Evolutionary conservation across 768 basidiomycete species (phyloP).

Genomic region (Pholiota conissans): DNA sequence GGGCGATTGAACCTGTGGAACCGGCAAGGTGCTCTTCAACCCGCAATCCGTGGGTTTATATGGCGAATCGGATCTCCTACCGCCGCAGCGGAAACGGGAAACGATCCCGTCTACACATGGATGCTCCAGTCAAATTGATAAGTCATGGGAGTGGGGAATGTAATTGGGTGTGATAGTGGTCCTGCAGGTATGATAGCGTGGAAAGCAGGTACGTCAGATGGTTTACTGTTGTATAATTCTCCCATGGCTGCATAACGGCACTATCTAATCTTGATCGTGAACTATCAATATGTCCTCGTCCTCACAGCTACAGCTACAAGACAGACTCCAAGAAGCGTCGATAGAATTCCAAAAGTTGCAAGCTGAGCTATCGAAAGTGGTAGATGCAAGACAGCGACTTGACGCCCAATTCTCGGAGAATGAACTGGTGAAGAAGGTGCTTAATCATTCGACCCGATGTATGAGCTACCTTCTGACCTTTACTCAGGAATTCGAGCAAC

Average conservation of each 20-base stretch:
- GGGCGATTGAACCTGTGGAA: background rate
- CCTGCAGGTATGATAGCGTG: background rate
- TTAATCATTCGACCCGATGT: background rate
- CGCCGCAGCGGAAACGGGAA: conserved; percentile 2
- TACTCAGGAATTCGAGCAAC: conserved; percentile 73
- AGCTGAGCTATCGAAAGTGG: conserved; percentile 63
- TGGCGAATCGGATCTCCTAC: background rate
- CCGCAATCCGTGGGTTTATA: conserved; percentile 4
- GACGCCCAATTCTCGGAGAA: conserved; percentile 92
- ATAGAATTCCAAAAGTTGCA: conserved; percentile 83
- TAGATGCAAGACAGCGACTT: conserved; percentile 83
- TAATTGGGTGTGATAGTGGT: background rate
- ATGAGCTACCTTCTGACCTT: background rate
- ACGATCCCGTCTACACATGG: conserved; percentile 3
- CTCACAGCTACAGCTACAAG: conserved; percentile 33
- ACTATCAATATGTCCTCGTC: conserved; percentile 54
- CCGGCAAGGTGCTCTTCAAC: background rate
- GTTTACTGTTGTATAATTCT: background rate
- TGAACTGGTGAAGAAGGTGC: conserved; percentile 86
- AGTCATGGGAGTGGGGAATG: background rate
- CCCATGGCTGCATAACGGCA: too few relatives aligned
- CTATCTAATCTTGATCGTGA: conserved; percentile 14
- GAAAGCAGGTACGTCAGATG: background rate
- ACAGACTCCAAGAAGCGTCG: conserved; percentile 66
- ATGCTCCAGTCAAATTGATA: background rate